Evolutionary conservation across 2,329 filamentous ascomycete species (phyloP).

Genomic region (Hypoxylon rubiginosum): DNA sequence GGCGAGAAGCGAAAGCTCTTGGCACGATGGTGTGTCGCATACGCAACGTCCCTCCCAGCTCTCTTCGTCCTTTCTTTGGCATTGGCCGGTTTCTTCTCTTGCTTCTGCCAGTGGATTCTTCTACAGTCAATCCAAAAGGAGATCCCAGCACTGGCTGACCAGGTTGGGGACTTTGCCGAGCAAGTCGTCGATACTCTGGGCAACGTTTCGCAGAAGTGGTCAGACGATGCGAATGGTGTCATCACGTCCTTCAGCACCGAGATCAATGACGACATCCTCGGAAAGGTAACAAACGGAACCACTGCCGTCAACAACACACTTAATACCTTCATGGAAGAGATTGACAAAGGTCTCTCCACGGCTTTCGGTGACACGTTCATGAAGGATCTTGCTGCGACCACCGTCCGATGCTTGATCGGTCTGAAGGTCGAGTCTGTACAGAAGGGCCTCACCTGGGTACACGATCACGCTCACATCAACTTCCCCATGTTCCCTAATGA

Average conservation of each 20-base stretch:
- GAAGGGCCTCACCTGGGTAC: slow-evolving; percentile 92
- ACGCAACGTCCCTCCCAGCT: slow-evolving; percentile 86
- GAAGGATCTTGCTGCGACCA: slow-evolving; percentile 80
- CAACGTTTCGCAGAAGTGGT: slow-evolving; percentile 82
- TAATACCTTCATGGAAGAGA: slow-evolving; percentile 83
- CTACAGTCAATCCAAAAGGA: slow-evolving; percentile 79
- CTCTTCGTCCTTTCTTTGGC: slow-evolving; percentile 89
- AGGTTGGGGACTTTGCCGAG: slow-evolving; percentile 84
- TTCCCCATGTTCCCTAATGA: slow-evolving; percentile 84
- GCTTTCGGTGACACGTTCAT: slow-evolving; percentile 88
- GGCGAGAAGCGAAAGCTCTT: slow-evolving; percentile 70
- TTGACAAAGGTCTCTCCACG: slow-evolving; percentile 77
- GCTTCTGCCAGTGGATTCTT: slow-evolving; percentile 85
- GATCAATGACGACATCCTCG: slow-evolving; percentile 87
- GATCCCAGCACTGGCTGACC: slow-evolving; percentile 78
- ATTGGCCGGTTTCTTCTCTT: slow-evolving; percentile 84
- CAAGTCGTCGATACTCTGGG: slow-evolving; percentile 80
- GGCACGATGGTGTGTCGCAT: slow-evolving; percentile 85
- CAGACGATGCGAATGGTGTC: slow-evolving; percentile 79
- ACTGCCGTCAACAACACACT: slow-evolving; percentile 86
- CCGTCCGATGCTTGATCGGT: slow-evolving; percentile 88
- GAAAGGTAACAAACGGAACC: slow-evolving; percentile 89
- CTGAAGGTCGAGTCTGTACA: slow-evolving; percentile 89
- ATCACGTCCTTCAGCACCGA: slow-evolving; percentile 78
- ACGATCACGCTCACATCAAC: slow-evolving; percentile 84